These are phyloP conservation scores for Globomyces pollinis-pini DNA, from an alignment of 192 early-diverging fungal species.

Conservation along the genomic window DNA sequence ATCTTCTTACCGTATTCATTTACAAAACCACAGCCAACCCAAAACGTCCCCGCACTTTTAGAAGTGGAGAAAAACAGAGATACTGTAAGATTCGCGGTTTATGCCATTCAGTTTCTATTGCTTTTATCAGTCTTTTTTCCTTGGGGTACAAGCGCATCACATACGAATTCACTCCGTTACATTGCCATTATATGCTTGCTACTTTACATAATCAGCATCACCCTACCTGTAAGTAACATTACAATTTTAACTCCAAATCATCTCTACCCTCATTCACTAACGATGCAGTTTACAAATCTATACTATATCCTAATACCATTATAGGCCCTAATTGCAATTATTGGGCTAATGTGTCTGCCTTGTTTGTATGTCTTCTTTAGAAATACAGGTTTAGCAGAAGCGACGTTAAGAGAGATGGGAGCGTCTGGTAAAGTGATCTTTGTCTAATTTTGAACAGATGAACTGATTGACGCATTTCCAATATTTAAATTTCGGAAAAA, in stretches of 20 bases:
- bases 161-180: too few relatives aligned
- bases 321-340: neutral
- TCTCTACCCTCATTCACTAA: neutral
- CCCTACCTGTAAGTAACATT: too few relatives aligned
- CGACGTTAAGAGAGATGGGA: slow-evolving; percentile 1
- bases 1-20: neutral
- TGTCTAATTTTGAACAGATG: too few relatives aligned
- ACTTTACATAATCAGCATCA: too few relatives aligned
- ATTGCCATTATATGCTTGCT: too few relatives aligned
- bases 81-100: neutral
- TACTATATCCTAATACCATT: neutral
- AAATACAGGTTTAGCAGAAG: slow-evolving; percentile 2
- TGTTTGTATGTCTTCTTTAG: neutral
- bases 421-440: too few relatives aligned
- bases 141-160: neutral
- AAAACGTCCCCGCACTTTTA: neutral
- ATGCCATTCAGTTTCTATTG: neutral
- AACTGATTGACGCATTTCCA: slow-evolving; percentile 1
- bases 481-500: slow-evolving; percentile 1
- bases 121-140: neutral
- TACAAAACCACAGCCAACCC: neutral
- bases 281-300: neutral
- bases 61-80: neutral
- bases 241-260: neutral
- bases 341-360: neutral